Evolutionary conservation across 2,329 filamentous ascomycete genomes (phyloP).

Genomic region (Didymella exigua): DNA sequence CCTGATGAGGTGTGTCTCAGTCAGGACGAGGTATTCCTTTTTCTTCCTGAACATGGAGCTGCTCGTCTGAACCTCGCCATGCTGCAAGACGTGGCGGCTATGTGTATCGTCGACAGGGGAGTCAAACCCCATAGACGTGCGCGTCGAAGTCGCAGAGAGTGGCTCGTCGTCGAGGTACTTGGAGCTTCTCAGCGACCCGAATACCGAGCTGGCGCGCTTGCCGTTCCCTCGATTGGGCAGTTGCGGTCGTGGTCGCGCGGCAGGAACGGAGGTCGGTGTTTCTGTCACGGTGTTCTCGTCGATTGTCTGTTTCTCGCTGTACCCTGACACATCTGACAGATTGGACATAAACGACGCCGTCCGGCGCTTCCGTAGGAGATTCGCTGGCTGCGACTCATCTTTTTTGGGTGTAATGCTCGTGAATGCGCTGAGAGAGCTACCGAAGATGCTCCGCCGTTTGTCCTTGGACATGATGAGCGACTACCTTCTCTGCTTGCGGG

Average conservation of each 20-base stretch:
- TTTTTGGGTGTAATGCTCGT: slow-evolving; percentile 34
- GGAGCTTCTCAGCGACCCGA: slow-evolving; percentile 63
- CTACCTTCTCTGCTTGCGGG: slow-evolving; percentile 20
- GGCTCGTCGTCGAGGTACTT: slow-evolving; percentile 60
- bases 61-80: slow-evolving; percentile 73
- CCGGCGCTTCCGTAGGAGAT: slow-evolving; percentile 47
- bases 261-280: slow-evolving; percentile 13
- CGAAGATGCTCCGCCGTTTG: slow-evolving; percentile 48
- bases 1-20: slow-evolving; percentile 69
- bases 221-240: slow-evolving; percentile 29
- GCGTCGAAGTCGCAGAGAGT: slow-evolving; percentile 57
- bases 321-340: slow-evolving; percentile 36
- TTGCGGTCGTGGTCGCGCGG: slow-evolving; percentile 17
- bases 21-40: slow-evolving; percentile 73
- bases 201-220: slow-evolving; percentile 55
- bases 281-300: slow-evolving; percentile 22
- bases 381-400: slow-evolving; percentile 44
- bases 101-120: slow-evolving; percentile 50
- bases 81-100: slow-evolving; percentile 60
- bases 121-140: slow-evolving; percentile 47
- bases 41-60: slow-evolving; percentile 74
- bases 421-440: slow-evolving; percentile 41
- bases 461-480: slow-evolving; percentile 44
- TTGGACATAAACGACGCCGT: slow-evolving; percentile 45
- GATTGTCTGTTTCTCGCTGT: slow-evolving; percentile 25